These are phyloP conservation scores for Panellus pusillus DNA, from an alignment of 768 basidiomycete genomes.

Conservation along the genomic window DNA sequence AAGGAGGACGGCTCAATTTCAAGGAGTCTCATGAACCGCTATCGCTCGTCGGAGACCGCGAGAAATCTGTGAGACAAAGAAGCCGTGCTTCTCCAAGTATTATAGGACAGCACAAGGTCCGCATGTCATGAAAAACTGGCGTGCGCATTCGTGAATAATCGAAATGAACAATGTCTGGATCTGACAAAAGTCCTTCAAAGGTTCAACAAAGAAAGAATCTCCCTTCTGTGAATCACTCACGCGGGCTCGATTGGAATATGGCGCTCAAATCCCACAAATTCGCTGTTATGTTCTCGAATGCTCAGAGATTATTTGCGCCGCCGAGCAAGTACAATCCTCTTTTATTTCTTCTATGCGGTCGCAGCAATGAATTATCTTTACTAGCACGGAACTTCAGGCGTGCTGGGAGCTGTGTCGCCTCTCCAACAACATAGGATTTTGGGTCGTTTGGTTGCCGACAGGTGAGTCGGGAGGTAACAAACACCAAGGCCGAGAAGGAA, in stretches of 20 bases:
- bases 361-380: too few species aligned
- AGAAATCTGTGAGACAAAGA: conserved; percentile 12
- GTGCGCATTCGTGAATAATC: neutral
- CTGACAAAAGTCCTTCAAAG: too few species aligned
- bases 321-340: conserved; percentile 7
- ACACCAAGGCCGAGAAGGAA: neutral
- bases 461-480: conserved; percentile 12
- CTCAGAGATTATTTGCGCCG: conserved; percentile 14
- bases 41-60: neutral
- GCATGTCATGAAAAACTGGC: too few species aligned
- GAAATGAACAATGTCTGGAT: neutral
- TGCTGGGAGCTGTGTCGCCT: conserved; percentile 35
- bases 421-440: conserved; percentile 34
- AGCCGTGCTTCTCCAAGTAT: conserved; percentile 11
- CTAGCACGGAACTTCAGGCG: conserved; percentile 24
- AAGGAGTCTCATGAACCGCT: too few species aligned
- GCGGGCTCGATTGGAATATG: neutral
- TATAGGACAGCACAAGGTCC: neutral
- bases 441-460: conserved; percentile 31
- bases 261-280: conserved; percentile 4
- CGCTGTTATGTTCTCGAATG: neutral
- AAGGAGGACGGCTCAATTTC: too few species aligned
- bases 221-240: neutral
- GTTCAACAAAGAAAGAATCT: too few species aligned
- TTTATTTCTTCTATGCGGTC: too few species aligned